phyloP scores from a whole-genome alignment of 208 protist species.

The Leishmania major region DNA sequence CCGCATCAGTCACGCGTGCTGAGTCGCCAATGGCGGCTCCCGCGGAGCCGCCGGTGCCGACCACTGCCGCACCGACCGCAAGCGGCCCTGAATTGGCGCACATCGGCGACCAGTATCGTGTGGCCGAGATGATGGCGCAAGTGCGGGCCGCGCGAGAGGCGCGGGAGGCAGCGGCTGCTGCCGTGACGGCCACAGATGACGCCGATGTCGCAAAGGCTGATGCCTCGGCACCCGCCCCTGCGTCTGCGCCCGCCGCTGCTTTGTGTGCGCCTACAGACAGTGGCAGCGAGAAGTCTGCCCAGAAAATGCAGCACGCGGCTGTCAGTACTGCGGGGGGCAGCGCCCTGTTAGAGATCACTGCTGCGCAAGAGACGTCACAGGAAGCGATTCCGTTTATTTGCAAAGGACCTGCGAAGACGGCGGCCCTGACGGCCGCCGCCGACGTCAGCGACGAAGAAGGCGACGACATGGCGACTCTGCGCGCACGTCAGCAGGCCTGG shows the following conservation, averaged over 20 bases:
- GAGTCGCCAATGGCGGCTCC: background rate
- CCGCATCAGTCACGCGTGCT: background rate
- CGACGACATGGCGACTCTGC: constrained; percentile 33
- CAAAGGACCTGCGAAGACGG: constrained; percentile 9
- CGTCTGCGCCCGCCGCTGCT: background rate
- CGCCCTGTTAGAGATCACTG: background rate
- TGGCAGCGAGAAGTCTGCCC: background rate
- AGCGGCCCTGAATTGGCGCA: constrained; percentile 21
- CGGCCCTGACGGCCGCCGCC: background rate
- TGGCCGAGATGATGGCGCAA: constrained; percentile 53
- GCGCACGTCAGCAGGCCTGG: constrained; percentile 72
- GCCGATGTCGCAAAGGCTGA: constrained; percentile 5
- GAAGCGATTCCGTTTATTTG: constrained; percentile 30
- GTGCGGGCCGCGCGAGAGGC: constrained; percentile 47
- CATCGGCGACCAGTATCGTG: constrained; percentile 34
- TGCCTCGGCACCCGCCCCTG: background rate
- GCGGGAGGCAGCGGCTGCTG: constrained; percentile 36
- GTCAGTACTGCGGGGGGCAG: background rate
- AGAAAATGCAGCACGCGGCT: background rate
- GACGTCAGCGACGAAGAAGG: constrained; percentile 1
- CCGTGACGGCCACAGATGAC: constrained; percentile 7
- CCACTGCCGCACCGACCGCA: background rate
- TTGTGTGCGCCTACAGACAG: background rate
- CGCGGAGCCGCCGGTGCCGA: background rate
- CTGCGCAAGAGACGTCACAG: background rate